phyloP scores from a whole-genome alignment of 2,329 filamentous ascomycete genomes.

The Basipetospora chlamydospora region DNA sequence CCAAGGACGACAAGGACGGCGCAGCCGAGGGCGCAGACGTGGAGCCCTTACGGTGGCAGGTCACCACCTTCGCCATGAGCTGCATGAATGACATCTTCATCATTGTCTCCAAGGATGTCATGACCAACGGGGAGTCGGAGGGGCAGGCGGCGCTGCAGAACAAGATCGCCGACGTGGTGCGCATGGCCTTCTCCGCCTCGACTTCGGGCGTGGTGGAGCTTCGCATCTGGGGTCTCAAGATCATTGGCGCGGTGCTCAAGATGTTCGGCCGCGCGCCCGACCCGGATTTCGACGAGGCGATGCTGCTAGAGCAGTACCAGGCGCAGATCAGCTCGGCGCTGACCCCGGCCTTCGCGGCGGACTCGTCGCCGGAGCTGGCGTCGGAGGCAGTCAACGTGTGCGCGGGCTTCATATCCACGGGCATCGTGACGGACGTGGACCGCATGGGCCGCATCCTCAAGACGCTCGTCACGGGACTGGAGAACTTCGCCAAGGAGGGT shows the following conservation, averaged over 20 bases:
- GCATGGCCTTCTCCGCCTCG: conserved; percentile 94
- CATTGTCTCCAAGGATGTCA: conserved; percentile 55
- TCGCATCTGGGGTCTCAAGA: conserved; percentile 79
- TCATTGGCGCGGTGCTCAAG: conserved; percentile 84
- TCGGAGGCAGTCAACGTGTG: conserved; percentile 95
- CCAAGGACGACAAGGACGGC: conserved; percentile 39
- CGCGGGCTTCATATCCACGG: conserved; percentile 92
- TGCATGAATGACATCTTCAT: conserved; percentile 72
- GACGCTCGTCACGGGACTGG: conserved; percentile 74
- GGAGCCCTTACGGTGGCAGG: conserved; percentile 89
- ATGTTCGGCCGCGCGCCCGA: conserved; percentile 94
- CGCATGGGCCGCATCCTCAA: conserved; percentile 98
- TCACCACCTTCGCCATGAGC: conserved; percentile 83
- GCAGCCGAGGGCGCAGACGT: conserved; percentile 30
- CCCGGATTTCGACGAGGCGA: conserved; percentile 94
- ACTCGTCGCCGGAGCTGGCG: conserved; percentile 90
- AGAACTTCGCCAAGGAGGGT: conserved; percentile 74
- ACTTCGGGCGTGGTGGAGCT: conserved; percentile 86
- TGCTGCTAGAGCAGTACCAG: conserved; percentile 93
- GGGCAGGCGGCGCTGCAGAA: conserved; percentile 69
- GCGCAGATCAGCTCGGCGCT: conserved; percentile 94
- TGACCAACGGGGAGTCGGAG: conserved; percentile 62
- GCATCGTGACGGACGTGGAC: conserved; percentile 93
- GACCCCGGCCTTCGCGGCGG: conserved; percentile 87
- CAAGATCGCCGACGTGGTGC: conserved; percentile 79